Percentiles rank a stretch among this genome's conserved stretches.
Conservation (phyloP, 2,329 filamentous ascomycete species). For the Talaromyces amestolkiae region DNA sequence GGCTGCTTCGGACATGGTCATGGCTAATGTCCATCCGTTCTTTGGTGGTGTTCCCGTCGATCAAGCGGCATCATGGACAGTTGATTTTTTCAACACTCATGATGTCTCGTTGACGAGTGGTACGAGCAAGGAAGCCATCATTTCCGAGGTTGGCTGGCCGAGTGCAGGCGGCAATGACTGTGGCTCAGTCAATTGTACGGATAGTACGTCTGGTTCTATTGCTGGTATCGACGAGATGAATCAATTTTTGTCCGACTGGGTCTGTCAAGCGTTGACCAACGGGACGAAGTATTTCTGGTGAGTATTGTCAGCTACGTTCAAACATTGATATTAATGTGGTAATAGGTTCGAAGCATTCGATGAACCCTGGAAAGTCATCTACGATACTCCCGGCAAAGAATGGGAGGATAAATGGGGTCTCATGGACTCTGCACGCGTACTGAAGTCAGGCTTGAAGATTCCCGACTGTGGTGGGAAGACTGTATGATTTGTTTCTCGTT, state of each 20-base stretch:
- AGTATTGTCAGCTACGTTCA: constrained; percentile 24
- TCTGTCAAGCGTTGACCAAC: constrained; percentile 75
- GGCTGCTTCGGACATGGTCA: constrained; percentile 74
- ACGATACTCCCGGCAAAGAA: constrained; percentile 64
- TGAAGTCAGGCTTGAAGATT: constrained; percentile 81
- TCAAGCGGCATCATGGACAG: constrained; percentile 75
- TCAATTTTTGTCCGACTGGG: constrained; percentile 78
- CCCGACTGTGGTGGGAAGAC: constrained; percentile 81
- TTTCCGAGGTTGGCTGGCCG: constrained; percentile 91
- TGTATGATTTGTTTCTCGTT: constrained; percentile 22
- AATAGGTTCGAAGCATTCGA: constrained; percentile 86
- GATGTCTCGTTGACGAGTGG: constrained; percentile 64
- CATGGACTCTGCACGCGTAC: constrained; percentile 77
- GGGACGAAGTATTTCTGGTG: constrained; percentile 92
- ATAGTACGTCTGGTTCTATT: constrained; percentile 61
- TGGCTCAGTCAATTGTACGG: constrained; percentile 59
- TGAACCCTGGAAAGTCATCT: constrained; percentile 87
- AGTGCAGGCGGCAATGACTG: constrained; percentile 77
- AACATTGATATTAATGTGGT: constrained; percentile 54
- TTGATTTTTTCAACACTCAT: constrained; percentile 71
- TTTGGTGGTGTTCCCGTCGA: constrained; percentile 74
- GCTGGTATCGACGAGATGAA: constrained; percentile 81
- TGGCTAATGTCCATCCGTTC: constrained; percentile 97
- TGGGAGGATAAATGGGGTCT: constrained; percentile 98
- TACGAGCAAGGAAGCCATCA: constrained; percentile 67